Percentiles rank a stretch among this genome's conserved stretches.
Conservation (phyloP, 2,329 filamentous ascomycete genomes). For the Chaetomium olivaceum region DNA sequence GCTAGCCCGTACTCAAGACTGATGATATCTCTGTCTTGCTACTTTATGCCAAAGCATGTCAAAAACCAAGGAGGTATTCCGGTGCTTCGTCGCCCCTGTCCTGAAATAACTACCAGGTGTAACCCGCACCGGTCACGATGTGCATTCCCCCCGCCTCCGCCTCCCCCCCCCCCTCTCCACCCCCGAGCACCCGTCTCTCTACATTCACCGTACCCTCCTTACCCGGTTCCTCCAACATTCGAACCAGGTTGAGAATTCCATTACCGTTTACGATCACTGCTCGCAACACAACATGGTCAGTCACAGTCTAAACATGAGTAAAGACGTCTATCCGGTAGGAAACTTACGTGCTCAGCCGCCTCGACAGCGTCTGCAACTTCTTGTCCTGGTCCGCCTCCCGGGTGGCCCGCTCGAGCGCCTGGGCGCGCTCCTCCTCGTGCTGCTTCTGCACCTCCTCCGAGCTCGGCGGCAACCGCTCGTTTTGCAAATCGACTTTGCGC, state of each 20-base stretch:
- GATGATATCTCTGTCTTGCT: conserved; percentile 14
- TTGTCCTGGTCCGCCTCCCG: conserved; percentile 90
- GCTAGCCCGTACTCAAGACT: conserved; percentile 10
- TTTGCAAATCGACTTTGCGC: conserved; percentile 93
- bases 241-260: not conserved
- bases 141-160: not conserved
- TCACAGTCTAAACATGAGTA: not conserved
- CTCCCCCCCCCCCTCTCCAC: not conserved
- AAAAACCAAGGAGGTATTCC: conserved; percentile 3
- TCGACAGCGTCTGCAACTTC: conserved; percentile 80
- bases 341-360: conserved; percentile 94
- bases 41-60: conserved; percentile 16
- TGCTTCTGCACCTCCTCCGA: conserved; percentile 87
- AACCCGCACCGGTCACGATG: not conserved
- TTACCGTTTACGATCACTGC: conserved; percentile 27
- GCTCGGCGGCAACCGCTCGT: conserved; percentile 88
- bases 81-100: not conserved
- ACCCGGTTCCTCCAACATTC: not conserved
- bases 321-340: not conserved
- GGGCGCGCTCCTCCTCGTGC: conserved; percentile 76
- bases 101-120: not conserved
- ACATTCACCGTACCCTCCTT: not conserved
- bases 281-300: not conserved
- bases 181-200: not conserved
- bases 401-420: conserved; percentile 81